Base-by-base conservation (phyloP, 345 rosid species). In the Raphanus raphanistrum region DNA sequence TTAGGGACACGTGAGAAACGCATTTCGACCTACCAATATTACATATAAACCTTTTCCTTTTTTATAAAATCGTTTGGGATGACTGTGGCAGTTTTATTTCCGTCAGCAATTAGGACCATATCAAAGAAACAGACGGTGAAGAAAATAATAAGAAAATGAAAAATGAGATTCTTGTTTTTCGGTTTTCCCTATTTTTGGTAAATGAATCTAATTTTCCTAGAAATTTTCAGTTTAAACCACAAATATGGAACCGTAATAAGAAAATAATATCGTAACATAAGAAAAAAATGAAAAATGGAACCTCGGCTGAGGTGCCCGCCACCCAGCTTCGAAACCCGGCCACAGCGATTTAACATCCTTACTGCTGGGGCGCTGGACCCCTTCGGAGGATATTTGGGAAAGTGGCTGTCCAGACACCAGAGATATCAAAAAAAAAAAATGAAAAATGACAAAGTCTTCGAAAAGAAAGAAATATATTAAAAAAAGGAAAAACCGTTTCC, bases 161-260 rank as follows among this genome's bases (percentile, higher is more conserved):
- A n/a, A n/a, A n/a, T n/a, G n/a, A n/a, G n/a, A n/a, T n/a, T n/a
- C n/a, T n/a, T 10, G 13, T 31, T 43, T 36, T 58, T 43, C 60
- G 52, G 36, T 60, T 68, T 41, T 12, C 45, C 38, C 68, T 68
- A 68, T 68, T 76, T 61, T 13, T 68, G 28, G 68, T 48, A 48
- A 68, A 12, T 13, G 15, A 60, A 32, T 68, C 67, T 43, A 3
- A 43, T 29, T 59, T 29, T 43, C 0, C 45, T 28, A 28, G 41
- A 63, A 58, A 11, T 2, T 43, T 8, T 68, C 66, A 31, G 9
- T 45, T 75, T 58, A 31, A 28, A 43, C 66, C 52, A 43, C 32
- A 31, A 61, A 68, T 60, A 35, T 45, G 16, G 16, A 68, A 76
- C 62, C 52, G 70, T 29, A 76, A 36, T 38, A 66, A 41, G 25